Conservation (phyloP, 2,329 filamentous ascomycete genomes). For the Xylaria sp. region DNA sequence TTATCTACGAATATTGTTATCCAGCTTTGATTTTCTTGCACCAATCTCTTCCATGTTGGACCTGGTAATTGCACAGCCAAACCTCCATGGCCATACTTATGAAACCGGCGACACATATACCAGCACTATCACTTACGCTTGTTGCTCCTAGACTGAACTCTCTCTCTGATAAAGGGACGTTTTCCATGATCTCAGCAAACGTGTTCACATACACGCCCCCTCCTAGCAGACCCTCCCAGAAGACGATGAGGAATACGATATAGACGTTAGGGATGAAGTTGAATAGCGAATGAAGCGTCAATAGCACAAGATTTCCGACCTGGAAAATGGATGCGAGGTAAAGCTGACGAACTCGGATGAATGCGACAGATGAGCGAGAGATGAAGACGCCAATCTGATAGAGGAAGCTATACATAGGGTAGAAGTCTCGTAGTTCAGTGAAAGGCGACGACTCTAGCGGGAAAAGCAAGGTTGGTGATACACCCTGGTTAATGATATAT, state of each 20-base stretch:
- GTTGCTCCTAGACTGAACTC: slow-evolving; percentile 93
- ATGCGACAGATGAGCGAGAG: slow-evolving; percentile 89
- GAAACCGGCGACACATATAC: slow-evolving; percentile 89
- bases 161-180: slow-evolving; percentile 77
- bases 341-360: slow-evolving; percentile 80
- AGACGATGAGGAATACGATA: slow-evolving; percentile 83
- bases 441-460: slow-evolving; percentile 82
- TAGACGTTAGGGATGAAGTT: slow-evolving; percentile 87
- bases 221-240: slow-evolving; percentile 94
- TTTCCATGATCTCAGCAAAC: slow-evolving; percentile 92
- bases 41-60: slow-evolving; percentile 79
- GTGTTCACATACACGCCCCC: slow-evolving; percentile 96
- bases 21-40: slow-evolving; percentile 67
- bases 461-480: slow-evolving; percentile 89
- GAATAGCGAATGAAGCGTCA: slow-evolving; percentile 80
- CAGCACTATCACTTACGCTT: slow-evolving; percentile 89
- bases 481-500: slow-evolving; percentile 97
- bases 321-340: slow-evolving; percentile 88
- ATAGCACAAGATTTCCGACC: slow-evolving; percentile 76
- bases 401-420: slow-evolving; percentile 92
- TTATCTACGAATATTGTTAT: slow-evolving; percentile 33
- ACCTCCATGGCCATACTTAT: slow-evolving; percentile 85
- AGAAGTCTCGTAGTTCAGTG: slow-evolving; percentile 83
- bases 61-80: slow-evolving; percentile 84
- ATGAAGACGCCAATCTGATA: slow-evolving; percentile 97